Base-by-base conservation (phyloP, 1,284 basidiomycete genomes). In the Golubevia pallescens region DNA sequence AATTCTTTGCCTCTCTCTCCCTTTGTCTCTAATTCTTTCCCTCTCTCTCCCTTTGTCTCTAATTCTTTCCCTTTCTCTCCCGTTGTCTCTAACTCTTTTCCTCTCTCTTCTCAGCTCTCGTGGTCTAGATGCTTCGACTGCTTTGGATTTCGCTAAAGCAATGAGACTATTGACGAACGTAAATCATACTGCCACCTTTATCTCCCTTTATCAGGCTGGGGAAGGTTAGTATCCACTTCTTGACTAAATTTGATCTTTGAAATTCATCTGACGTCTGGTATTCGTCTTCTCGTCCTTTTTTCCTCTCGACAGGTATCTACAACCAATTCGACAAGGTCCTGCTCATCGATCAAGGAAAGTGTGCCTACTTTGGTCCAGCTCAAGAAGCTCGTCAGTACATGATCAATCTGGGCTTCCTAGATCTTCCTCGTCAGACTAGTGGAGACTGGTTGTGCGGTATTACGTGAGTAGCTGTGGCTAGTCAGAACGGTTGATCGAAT, bases 121-220 rank as follows among this genome's bases (percentile, higher is more conserved):
- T 53, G 81, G 81, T 68, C 67, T 84, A 48, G 81, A 84, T 67
- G 79, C 81, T 19, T 65, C 62, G 51, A 82, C 78, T 52, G 81
- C 81, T 2, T 65, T 81, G 34, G 80, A 83, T 68, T 81, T 73
- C 48, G 78, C 80, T 67, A 80, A 80, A 66, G 66, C 66, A 54
- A 73, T 84, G 65, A 75, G 81, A 57, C 60, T 79, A 23, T 58
- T 78, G 48, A 77, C 80, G 42, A 73, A 82, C 61, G 28, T 81
- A 19, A 57, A 67, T 8, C 69, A 69, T 19, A 65, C 68, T 32
- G 61, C 75, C 61, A 73, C 73, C 13, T 62, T 77, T 28, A 64
- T 72, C 61, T 65, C 70, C 13, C 71, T 75, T 60, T 77, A 77
- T 65, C 75, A 77, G 64, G 69, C 71, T 1, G 73, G 73, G 21